A percentile compares a stretch with the other conserved stretches of the same genome.
phyloP scores from a whole-genome alignment of 2,329 filamentous ascomycete genomes.

The Seiridium unicorne region DNA sequence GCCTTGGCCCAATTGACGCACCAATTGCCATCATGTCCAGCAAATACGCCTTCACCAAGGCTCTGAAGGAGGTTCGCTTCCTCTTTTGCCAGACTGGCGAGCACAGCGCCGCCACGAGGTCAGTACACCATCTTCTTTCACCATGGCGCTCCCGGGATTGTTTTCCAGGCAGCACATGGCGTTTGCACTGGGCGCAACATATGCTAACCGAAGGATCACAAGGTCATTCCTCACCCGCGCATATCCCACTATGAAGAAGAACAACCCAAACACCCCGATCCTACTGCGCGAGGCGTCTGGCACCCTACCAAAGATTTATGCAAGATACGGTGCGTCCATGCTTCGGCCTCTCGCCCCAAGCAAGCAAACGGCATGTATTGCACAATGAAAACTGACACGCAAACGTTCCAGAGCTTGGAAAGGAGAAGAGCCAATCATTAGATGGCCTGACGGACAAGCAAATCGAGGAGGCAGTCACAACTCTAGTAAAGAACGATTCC shows the following conservation, averaged over 20 bases:
- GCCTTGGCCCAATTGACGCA: constrained; percentile 13
- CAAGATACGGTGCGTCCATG: constrained; percentile 74
- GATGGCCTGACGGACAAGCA: constrained; percentile 60
- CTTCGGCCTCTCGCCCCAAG: background rate
- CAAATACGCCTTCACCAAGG: constrained; percentile 88
- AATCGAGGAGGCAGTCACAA: constrained; percentile 57
- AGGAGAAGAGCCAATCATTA: constrained; percentile 56
- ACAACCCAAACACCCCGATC: constrained; percentile 92
- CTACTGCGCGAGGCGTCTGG: constrained; percentile 89
- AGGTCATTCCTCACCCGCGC: constrained; percentile 88
- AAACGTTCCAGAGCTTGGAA: constrained; percentile 45
- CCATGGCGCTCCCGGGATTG: background rate
- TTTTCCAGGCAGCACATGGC: background rate
- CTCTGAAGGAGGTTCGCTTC: constrained; percentile 94
- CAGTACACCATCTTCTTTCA: constrained; percentile 28
- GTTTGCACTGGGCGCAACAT: background rate
- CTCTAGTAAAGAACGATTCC: constrained; percentile 46
- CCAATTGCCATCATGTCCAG: constrained; percentile 65
- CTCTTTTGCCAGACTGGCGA: constrained; percentile 94
- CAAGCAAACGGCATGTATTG: background rate
- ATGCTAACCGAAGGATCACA: background rate
- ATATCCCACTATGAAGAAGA: constrained; percentile 99
- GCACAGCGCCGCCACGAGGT: constrained; percentile 87
- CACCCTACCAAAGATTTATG: constrained; percentile 82
- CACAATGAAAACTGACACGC: constrained; percentile 14